These are phyloP conservation scores for Hygrophila difformis DNA, from an alignment of 257 asterid species.

Conservation along the genomic window DNA sequence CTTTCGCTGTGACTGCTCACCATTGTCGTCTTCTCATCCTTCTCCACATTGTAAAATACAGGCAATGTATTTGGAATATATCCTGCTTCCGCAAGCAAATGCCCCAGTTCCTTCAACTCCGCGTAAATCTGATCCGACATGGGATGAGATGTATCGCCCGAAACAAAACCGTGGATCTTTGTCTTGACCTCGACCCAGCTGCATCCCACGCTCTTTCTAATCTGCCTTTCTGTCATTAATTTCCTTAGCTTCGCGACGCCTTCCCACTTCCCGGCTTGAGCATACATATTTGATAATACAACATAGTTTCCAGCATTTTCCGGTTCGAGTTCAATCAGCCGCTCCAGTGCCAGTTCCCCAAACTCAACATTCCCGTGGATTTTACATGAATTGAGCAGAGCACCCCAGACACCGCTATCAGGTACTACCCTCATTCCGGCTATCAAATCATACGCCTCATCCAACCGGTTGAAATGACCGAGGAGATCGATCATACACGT, in stretches of 20 bases:
- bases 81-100: constrained; percentile 38
- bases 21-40: constrained; percentile 45
- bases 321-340: constrained; percentile 42
- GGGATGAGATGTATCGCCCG: constrained; percentile 54
- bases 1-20: constrained; percentile 50
- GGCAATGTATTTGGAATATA: constrained; percentile 37
- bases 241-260: constrained; percentile 44
- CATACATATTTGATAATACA: constrained; percentile 47
- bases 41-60: constrained; percentile 57
- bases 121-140: constrained; percentile 36
- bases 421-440: constrained; percentile 32
- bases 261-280: constrained; percentile 65
- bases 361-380: constrained; percentile 43
- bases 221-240: constrained; percentile 31
- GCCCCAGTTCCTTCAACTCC: constrained; percentile 37
- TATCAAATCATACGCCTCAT: constrained; percentile 42
- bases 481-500: constrained; percentile 63
- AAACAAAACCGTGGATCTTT: constrained; percentile 45
- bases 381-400: constrained; percentile 57
- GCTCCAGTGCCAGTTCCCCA: constrained; percentile 47
- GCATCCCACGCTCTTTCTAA: constrained; percentile 44
- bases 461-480: constrained; percentile 36
- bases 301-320: constrained; percentile 52
- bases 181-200: constrained; percentile 57
- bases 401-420: constrained; percentile 66